Evolutionary conservation across 2,329 filamentous ascomycete species (phyloP), one percentile per base, ranked within the genome.

Genomic region (Daldinia eschscholtzii): DNA sequence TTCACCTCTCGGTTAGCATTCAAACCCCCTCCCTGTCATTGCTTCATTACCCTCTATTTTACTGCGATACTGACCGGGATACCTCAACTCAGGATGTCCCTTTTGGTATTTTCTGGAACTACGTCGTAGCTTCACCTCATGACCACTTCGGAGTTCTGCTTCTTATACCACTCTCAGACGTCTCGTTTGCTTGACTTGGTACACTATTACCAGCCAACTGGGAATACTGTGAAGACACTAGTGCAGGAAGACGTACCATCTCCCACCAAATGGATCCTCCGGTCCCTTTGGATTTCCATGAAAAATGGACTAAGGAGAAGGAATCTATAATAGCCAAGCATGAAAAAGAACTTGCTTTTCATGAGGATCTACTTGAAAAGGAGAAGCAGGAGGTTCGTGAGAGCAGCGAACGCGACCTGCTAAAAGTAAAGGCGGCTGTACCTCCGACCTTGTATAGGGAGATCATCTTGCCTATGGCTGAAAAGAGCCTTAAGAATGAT

Each of bases 401-500:
- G 15, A 46, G 46, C 18, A 55, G 55, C 41, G 44, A 67, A 9
- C 3, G 9, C 4, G 58, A 61, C 13, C 52, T 72, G 15, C 53
- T 52, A 15, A 35, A 35, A 13, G 35, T 76, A 35, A 68, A 61
- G 33, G 60, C 53, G 1, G 46, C 28, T 9, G n/a, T 66, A n/a
- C 23, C 66, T 10, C 7, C 50, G 6, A 53, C 23, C 4, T 28
- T 60, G 5, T 72, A 72, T 13, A 30, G 65, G 9, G 52, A 67
- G 6, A 20, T 57, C 41, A 30, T 67, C 57, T 23, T 60, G n/a
- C 67, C 61, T 10, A 68, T 70, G 64, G 70, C 64, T 6, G 53
- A 68, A 18, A 65, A 67, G 26, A 61, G 63, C 23, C 59, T 71
- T 5, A 50, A 48, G 28, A 33, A 46, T 46, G 59, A 71, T 9